A percentile compares a stretch with the other conserved stretches of the same genome.
These are phyloP conservation scores for Capronia coronata DNA, from an alignment of 2,329 filamentous ascomycete genomes.

Conservation along the genomic window DNA sequence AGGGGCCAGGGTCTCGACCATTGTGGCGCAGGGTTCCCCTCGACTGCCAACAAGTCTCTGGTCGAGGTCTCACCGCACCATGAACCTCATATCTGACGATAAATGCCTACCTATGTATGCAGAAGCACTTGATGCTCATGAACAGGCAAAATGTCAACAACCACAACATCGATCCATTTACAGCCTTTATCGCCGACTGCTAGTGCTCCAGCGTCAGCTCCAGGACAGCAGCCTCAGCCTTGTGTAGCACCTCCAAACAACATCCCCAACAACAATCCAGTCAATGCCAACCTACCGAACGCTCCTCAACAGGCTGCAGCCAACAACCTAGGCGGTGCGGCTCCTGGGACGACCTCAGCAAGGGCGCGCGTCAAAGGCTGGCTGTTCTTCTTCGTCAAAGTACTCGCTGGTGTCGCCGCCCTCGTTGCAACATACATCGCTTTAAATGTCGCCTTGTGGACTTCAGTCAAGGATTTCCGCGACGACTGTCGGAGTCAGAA, in stretches of 20 bases:
- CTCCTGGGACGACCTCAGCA: background rate
- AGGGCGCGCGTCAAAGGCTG: background rate
- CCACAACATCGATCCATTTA: background rate
- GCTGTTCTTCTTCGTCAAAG: background rate
- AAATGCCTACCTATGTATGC: background rate
- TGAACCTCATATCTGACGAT: background rate
- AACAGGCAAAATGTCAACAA: background rate
- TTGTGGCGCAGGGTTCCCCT: background rate
- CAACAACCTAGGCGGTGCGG: background rate
- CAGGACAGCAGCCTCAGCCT: background rate
- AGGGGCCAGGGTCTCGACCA: background rate
- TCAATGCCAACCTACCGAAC: background rate
- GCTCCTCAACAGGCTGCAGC: background rate
- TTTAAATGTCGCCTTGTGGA: background rate
- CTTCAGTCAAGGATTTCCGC: background rate
- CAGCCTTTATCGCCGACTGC: background rate
- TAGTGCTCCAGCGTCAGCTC: background rate
- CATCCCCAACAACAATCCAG: background rate
- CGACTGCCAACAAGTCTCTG: too few relatives aligned
- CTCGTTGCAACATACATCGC: background rate
- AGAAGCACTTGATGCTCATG: background rate
- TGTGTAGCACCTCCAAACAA: background rate
- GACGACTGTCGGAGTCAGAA: constrained; percentile 1
- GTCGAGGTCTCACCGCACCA: too few relatives aligned
- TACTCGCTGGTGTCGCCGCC: background rate